phyloP scores from a whole-genome alignment of 495 filamentous ascomycete genomes.

The Clavariopsis aquatica region DNA sequence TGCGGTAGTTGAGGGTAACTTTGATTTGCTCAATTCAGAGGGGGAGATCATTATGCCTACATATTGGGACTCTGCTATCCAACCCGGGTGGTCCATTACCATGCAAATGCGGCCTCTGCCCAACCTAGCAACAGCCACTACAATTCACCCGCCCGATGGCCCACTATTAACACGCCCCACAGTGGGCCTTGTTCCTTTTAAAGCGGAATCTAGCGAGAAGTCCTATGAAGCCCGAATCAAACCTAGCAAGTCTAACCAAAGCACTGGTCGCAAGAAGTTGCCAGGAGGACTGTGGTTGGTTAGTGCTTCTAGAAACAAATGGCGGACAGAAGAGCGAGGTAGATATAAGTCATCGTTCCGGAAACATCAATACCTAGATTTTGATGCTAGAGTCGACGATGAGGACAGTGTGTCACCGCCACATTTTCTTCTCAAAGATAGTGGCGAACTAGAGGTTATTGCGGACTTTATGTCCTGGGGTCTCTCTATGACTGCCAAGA shows the following conservation, averaged over 20 bases:
- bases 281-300: too few relatives aligned
- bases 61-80: slow-evolving; percentile 76
- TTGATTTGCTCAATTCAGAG: slow-evolving; percentile 78
- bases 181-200: background rate
- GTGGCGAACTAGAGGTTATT: too few relatives aligned
- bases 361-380: background rate
- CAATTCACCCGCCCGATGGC: slow-evolving; percentile 1
- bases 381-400: background rate
- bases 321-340: too few relatives aligned
- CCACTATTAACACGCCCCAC: too few relatives aligned
- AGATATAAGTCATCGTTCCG: background rate
- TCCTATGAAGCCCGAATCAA: background rate
- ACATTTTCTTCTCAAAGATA: too few relatives aligned
- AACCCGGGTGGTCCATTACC: slow-evolving; percentile 81
- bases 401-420: background rate
- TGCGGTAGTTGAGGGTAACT: slow-evolving; percentile 76
- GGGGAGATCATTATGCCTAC: slow-evolving; percentile 80
- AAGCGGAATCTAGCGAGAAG: background rate
- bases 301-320: too few relatives aligned
- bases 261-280: too few relatives aligned
- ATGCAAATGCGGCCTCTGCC: slow-evolving; percentile 94
- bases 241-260: background rate
- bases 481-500: background rate
- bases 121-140: slow-evolving; percentile 50
- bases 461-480: background rate